phyloP scores from a whole-genome alignment of 2,329 filamentous ascomycete genomes.

The Penicillium capsulatum region DNA sequence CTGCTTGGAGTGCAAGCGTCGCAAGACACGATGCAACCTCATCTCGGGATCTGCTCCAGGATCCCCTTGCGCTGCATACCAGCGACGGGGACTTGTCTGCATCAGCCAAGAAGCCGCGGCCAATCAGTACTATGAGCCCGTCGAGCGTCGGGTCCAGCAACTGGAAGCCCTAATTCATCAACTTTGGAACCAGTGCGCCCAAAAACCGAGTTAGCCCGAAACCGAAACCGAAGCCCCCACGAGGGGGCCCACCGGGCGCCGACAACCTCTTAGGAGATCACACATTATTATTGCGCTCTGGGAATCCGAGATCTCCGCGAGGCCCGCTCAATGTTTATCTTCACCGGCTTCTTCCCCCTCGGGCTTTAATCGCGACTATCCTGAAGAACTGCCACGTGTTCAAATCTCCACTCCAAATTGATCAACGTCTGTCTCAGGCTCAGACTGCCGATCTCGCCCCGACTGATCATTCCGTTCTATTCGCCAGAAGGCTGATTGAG shows the following conservation, averaged over 20 bases:
- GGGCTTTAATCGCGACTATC: constrained; percentile 6
- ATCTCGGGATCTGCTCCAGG: constrained; percentile 32
- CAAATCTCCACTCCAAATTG: constrained; percentile 14
- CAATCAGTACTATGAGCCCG: neutral
- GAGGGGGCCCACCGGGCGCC: no score
- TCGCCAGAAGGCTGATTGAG: constrained; percentile 15
- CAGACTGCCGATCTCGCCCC: neutral
- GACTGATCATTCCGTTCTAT: constrained; percentile 12
- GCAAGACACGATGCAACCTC: constrained; percentile 52
- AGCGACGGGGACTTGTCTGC: constrained; percentile 38
- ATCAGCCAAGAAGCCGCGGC: constrained; percentile 18
- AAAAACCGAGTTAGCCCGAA: no score
- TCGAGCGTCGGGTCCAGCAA: constrained; percentile 6
- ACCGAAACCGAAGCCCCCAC: no score
- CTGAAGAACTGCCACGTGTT: constrained; percentile 12
- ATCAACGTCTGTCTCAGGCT: no score
- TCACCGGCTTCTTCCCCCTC: constrained; percentile 15
- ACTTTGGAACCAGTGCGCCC: constrained; percentile 5
- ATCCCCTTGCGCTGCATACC: constrained; percentile 50
- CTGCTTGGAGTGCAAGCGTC: constrained; percentile 58
- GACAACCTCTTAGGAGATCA: no score
- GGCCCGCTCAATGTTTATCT: constrained; percentile 18
- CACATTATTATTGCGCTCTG: no score
- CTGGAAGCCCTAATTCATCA: constrained; percentile 10
- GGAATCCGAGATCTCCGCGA: no score